Base-by-base conservation (phyloP, 2,329 filamentous ascomycete species). In the Neofusicoccum cordaticola region DNA sequence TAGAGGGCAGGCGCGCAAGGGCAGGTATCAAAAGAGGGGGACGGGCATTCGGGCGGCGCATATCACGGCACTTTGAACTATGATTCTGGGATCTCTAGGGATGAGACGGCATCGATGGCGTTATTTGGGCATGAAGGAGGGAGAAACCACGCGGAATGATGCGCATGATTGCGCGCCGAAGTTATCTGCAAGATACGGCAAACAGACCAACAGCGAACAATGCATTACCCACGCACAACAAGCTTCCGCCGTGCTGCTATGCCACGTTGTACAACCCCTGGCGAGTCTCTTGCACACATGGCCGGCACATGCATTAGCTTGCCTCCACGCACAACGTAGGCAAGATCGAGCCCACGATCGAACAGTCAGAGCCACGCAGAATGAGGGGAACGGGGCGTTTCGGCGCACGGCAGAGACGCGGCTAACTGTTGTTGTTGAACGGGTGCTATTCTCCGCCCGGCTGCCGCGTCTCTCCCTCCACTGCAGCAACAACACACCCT, bases 261-360 rank as follows among this genome's bases (percentile, higher is more conserved):
- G 56, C 56, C 56, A 60, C 56, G 56, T 60, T 60, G 56, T 60
- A 47, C 56, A 27, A 60, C 41, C 56, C 39, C 56, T 44, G 56
- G 31, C 17, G 44, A 45, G 11, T 22, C 7, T 19, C 13, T 47
- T 17, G 52, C 35, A 41, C 53, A 58, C 39, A 58, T 60, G 56
- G 41, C 56, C 17, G 31, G 56, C 56, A 47, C 56, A 47, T 60
- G 56, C 56, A 60, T 60, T 60, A 60, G 56, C 15, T 39, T 41
- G 42, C 56, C 41, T 37, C 15, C 11, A 60, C 22, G 56, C 56
- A 47, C 42, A 22, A 15, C 42, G 42, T 37, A 44, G 31, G 27
- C 41, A 22, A 60, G 41, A 47, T 47, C 56, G 56, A 22, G 56
- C 27, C 39, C 53, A n/a, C 41, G 13, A 42, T 44, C 41, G 39